Base-by-base conservation (phyloP, 768 basidiomycete species). In the Calocybe gangraenosa region DNA sequence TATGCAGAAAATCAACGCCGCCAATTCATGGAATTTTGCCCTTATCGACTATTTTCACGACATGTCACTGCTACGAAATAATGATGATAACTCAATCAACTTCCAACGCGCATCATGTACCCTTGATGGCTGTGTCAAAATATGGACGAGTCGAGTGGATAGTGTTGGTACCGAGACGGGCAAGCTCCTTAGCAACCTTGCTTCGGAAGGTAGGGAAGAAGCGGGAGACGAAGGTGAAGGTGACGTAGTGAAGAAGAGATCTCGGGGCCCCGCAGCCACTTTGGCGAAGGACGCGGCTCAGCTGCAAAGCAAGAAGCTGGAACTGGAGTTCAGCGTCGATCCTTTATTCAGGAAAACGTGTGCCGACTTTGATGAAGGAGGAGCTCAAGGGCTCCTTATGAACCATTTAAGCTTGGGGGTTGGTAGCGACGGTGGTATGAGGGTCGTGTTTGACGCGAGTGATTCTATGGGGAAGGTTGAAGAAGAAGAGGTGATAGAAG, bases 41-140 rank as follows among this genome's bases (percentile, higher is more conserved):
- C 78, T 99, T 37, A 98, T 99, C 46, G 96, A 99, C 66, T 99
- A 99, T 61, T 99, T 98, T 62, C 92, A 96, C 54, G 95, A 99
- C 62, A 93, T 98, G 86, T 92, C 91, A 9, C 76, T 98, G 13
- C 73, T 99, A 30, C 78, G 96, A 37, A 97, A 99, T 64, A 83
- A 87, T 50, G 80, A 79, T 36, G 94, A 97, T 59, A 95, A 96
- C 58, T 86, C 89, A 11, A 99, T 99, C 75, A 98, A 99, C 66
- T 99, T 99, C 60, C 96, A 98, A 66, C 94, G 95, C 60, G 96
- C 96, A 13, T 94, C 92, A 0, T 94, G 85, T 61, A 98, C 96
- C 0, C 79, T 99, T 17, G 96, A 99, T 48, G 96, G 95, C 2
- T 99, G 96, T 64, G 92, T 99, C 64, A 99, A 98, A 69, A 97